phyloP scores from a whole-genome alignment of 805 yeast species.

The Pichia rugopelliculosa region DNA sequence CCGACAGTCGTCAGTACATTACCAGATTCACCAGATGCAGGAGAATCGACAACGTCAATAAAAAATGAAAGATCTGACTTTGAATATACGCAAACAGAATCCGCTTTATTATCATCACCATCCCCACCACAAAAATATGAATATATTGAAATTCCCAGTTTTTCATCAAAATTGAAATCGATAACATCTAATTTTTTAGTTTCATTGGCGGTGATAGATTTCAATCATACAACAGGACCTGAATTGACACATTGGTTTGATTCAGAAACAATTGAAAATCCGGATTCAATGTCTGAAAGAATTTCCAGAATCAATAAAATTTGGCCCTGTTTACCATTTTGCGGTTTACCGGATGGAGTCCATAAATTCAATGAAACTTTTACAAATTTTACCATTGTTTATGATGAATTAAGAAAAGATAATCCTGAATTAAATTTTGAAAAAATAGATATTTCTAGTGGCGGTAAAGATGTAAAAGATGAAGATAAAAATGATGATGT shows the following conservation, averaged over 20 bases:
- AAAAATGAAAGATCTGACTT: too few relatives aligned
- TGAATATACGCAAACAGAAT: neutral
- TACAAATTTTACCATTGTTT: conserved; percentile 78
- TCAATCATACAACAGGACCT: conserved; percentile 89
- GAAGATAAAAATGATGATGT: neutral
- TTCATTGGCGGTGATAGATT: conserved; percentile 86
- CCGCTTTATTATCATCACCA: neutral
- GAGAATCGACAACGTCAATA: too few relatives aligned
- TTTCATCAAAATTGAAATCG: conserved; percentile 1
- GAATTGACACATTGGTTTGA: conserved; percentile 88
- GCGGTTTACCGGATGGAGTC: conserved; percentile 93
- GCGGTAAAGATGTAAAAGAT: neutral
- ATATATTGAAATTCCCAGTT: conserved; percentile 6
- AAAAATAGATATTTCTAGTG: conserved; percentile 14
- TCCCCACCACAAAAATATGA: conserved; percentile 4
- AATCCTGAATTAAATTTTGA: conserved; percentile 38
- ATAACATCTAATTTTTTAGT: conserved; percentile 38
- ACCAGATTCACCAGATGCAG: neutral
- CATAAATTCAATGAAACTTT: conserved; percentile 92
- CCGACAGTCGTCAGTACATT: too few relatives aligned
- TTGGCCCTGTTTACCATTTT: conserved; percentile 90
- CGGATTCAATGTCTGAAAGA: conserved; percentile 20
- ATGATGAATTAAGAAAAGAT: conserved; percentile 44
- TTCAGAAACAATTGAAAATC: conserved; percentile 15
- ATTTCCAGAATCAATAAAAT: conserved; percentile 32